Conservation (phyloP, 352 stramenopile genomes). For the Hyaloperonospora arabidopsidis region DNA sequence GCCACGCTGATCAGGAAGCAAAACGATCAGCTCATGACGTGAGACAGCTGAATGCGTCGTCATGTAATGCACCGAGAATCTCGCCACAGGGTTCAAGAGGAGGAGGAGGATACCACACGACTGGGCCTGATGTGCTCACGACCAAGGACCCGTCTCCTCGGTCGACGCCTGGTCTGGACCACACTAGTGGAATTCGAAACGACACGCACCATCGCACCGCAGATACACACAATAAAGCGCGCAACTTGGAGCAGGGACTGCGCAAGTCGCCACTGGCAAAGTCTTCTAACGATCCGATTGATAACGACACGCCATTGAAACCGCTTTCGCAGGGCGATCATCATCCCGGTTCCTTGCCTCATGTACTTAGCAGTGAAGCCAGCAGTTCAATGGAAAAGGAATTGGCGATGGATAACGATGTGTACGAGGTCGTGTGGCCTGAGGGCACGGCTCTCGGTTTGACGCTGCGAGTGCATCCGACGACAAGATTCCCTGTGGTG, state of each 20-base stretch:
- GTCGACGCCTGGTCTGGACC: slow-evolving; percentile 14
- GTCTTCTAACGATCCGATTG: slow-evolving; percentile 31
- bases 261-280: slow-evolving; percentile 39
- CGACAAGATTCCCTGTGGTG: slow-evolving; percentile 61
- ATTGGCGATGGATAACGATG: slow-evolving; percentile 37
- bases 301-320: slow-evolving; percentile 32
- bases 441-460: slow-evolving; percentile 58
- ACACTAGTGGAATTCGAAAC: slow-evolving; percentile 17
- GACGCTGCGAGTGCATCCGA: slow-evolving; percentile 61
- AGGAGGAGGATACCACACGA: slow-evolving; percentile 10
- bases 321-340: slow-evolving; percentile 33
- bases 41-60: slow-evolving; percentile 16
- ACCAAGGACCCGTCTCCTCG: slow-evolving; percentile 23
- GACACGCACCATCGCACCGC: slow-evolving; percentile 23
- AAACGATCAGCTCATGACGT: slow-evolving; percentile 31
- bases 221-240: slow-evolving; percentile 32
- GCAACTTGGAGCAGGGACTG: slow-evolving; percentile 35
- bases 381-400: slow-evolving; percentile 21
- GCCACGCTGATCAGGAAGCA: slow-evolving; percentile 31
- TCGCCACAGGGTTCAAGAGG: slow-evolving; percentile 18
- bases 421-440: slow-evolving; percentile 70
- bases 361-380: slow-evolving; percentile 13
- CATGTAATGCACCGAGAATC: slow-evolving; percentile 11
- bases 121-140: slow-evolving; percentile 16
- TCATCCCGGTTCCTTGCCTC: slow-evolving; percentile 19